Base-by-base conservation (phyloP, 768 basidiomycete species). In the Suillus sp. region DNA sequence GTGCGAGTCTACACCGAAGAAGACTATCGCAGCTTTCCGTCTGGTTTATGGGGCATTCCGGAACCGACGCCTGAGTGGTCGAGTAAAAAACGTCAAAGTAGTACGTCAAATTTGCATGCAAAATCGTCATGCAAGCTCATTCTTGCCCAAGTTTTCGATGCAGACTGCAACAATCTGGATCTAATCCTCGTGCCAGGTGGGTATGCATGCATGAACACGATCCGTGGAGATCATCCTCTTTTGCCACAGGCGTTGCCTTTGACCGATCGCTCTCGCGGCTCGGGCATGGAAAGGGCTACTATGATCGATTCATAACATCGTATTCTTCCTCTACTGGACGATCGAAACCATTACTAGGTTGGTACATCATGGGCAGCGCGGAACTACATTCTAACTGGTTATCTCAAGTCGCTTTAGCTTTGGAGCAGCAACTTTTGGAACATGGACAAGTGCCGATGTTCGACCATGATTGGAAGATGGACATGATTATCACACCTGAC, bases 211-310 rank as follows among this genome's bases (percentile, higher is more conserved):
- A 34, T 35, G 55, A 59, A 58, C 47, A 35, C 27, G 65, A 42
- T 53, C 20, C 18, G 6, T 57, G 10, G 38, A 57, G 18, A 40
- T 40, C 18, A 57, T 4, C 10, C 38, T 27, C 38, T 61, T 59
- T 66, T 47, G 45, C 14, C 48, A 60, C 72, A 89, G 92, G 89
- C 48, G 83, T 93, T 54, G 92, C 88, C 11, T 93, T 93, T 67
- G 91, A 93, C 75, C 79, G 77, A 47, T 82, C 82, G 18, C 72
- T 88, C 60, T 86, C 86, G 55, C 86, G 92, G 35, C 81, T 93
- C 34, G 92, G 92, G 11, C 90, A 92, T 66, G 91, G 92, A 27
- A 93, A 90, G 73, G 92, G 92, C 7, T 92, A 90, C 75, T 93
- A 93, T 67, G 92, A 93, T 75, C 79, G 82, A 16, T 93, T 91